Conservation (phyloP, 257 asterid genomes). For the Verbena officinalis region DNA sequence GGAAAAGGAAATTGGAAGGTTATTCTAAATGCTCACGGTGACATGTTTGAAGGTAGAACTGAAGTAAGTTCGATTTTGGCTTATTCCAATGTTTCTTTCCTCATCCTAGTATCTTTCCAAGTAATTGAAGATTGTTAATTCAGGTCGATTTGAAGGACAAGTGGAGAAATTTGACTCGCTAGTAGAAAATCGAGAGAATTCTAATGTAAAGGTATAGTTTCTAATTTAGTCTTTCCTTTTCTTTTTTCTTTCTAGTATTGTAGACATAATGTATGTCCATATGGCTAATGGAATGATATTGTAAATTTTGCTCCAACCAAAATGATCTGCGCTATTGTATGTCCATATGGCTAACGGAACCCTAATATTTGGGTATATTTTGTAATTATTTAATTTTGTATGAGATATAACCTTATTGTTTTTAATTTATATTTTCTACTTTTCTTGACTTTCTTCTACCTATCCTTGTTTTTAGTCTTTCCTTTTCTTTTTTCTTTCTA, state of each 20-base stretch:
- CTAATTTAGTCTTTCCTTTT: conserved; percentile 6
- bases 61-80: conserved; percentile 49
- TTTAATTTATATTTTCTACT: too few species aligned
- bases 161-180: conserved; percentile 82
- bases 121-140: conserved; percentile 14
- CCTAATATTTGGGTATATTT: too few species aligned
- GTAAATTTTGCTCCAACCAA: conserved; percentile 25
- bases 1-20: conserved; percentile 80
- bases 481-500: conserved; percentile 1
- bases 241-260: not conserved
- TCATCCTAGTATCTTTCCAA: conserved; percentile 15
- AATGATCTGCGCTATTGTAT: too few species aligned
- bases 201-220: conserved; percentile 21
- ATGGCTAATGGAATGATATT: conserved; percentile 14
- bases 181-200: conserved; percentile 29
- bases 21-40: conserved; percentile 45
- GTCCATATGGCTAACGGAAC: too few species aligned
- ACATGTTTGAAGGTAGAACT: conserved; percentile 67
- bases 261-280: conserved; percentile 13
- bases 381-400: too few species aligned
- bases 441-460: too few species aligned
- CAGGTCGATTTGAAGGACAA: conserved; percentile 95
- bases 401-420: too few species aligned
- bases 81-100: conserved; percentile 2
- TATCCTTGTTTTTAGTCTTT: conserved; percentile 3